These are phyloP conservation scores for Populus ilicifolia DNA, from an alignment of 345 rosid species.

Conservation along the genomic window DNA sequence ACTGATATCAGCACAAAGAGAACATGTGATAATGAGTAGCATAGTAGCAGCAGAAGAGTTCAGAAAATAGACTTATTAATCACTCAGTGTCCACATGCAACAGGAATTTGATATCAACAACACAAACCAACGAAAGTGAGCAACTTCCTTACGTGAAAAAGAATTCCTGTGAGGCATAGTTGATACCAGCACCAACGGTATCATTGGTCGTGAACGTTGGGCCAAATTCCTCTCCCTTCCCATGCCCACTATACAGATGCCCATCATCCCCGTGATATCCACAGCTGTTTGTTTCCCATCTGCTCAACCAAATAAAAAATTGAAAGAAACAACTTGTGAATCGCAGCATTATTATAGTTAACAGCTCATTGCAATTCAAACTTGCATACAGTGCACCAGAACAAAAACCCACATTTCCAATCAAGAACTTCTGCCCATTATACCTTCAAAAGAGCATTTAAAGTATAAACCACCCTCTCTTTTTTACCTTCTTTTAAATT, in stretches of 20 bases:
- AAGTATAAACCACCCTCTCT: background rate
- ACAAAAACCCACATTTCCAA: background rate
- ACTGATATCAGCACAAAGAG: slow-evolving; percentile 42
- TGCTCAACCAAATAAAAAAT: slow-evolving; percentile 28
- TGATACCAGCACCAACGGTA: slow-evolving; percentile 89
- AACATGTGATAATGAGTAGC: slow-evolving; percentile 7
- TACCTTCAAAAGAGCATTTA: background rate
- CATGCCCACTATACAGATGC: slow-evolving; percentile 61
- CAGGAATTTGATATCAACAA: background rate
- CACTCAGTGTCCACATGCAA: background rate
- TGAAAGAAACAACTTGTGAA: background rate
- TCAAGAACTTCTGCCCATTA: background rate
- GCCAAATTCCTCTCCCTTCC: slow-evolving; percentile 75
- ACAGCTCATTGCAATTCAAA: background rate
- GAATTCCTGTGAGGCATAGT: slow-evolving; percentile 75
- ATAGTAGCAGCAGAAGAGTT: slow-evolving; percentile 14
- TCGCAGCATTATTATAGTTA: background rate
- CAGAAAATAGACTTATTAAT: background rate
- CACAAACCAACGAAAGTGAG: slow-evolving; percentile 10
- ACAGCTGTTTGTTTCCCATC: slow-evolving; percentile 95
- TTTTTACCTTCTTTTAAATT: background rate
- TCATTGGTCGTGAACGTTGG: slow-evolving; percentile 75
- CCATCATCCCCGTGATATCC: slow-evolving; percentile 99
- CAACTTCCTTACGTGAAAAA: slow-evolving; percentile 86
- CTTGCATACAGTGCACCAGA: background rate